Conservation (phyloP, 108 stramenopile species). For the Cyclotella choctawhatcheeana region DNA sequence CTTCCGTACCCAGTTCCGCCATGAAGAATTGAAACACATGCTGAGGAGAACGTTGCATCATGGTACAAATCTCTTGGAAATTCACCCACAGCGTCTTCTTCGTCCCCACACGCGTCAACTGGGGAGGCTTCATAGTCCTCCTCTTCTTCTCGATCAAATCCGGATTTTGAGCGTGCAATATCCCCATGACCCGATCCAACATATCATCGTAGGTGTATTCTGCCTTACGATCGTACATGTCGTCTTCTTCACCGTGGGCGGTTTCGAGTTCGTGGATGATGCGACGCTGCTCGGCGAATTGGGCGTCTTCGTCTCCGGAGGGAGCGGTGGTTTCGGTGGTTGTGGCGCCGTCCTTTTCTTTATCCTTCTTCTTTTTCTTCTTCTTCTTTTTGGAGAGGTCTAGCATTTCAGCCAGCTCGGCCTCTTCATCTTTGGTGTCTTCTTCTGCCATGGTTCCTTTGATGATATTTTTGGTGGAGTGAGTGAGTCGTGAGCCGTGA, state of each 20-base stretch:
- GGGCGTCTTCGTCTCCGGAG: conserved; percentile 36
- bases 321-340: conserved; percentile 41
- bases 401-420: conserved; percentile 88
- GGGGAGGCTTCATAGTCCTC: conserved; percentile 97
- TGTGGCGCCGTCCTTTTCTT: too few relatives aligned
- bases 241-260: conserved; percentile 71
- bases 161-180: conserved; percentile 96
- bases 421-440: conserved; percentile 67
- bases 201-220: conserved; percentile 92
- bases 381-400: conserved; percentile 91
- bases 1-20: conserved; percentile 99
- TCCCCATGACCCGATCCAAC: conserved; percentile 84
- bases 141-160: conserved; percentile 97
- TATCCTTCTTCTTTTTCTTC: conserved; percentile 92
- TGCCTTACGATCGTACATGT: conserved; percentile 80
- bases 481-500: background rate
- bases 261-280: conserved; percentile 68
- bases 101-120: conserved; percentile 91
- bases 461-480: background rate
- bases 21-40: conserved; percentile 99
- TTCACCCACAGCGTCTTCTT: conserved; percentile 99
- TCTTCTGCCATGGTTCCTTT: conserved; percentile 45
- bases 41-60: conserved; percentile 96
- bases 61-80: conserved; percentile 98
- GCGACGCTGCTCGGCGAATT: conserved; percentile 65